Percentiles rank a stretch among this genome's conserved stretches.
phyloP scores from a whole-genome alignment of 768 basidiomycete genomes.

The Agaricus sinodeliciosus region DNA sequence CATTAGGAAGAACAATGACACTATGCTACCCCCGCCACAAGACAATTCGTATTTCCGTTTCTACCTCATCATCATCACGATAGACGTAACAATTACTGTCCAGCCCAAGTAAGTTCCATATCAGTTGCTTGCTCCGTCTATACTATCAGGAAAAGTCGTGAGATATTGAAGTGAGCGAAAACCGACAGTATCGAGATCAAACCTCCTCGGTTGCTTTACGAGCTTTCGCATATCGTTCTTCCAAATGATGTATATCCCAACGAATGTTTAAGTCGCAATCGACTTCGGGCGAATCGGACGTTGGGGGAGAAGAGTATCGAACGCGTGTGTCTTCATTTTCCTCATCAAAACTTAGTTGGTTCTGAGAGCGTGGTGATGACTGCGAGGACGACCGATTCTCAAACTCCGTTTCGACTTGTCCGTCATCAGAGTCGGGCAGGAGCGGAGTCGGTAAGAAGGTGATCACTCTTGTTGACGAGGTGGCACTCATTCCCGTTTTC shows the following conservation, averaged over 20 bases:
- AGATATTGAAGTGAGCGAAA: neutral
- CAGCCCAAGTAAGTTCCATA: slow-evolving; percentile 2
- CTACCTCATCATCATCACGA: neutral
- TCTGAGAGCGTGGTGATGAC: slow-evolving; percentile 2
- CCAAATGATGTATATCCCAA: neutral
- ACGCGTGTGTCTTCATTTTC: neutral
- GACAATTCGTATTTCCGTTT: neutral
- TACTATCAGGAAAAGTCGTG: neutral
- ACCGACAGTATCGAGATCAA: neutral
- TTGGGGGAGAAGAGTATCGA: slow-evolving; percentile 2
- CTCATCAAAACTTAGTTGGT: neutral
- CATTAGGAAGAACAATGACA: neutral
- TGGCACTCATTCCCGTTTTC: slow-evolving; percentile 1
- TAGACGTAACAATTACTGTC: slow-evolving; percentile 2
- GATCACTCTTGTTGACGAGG: slow-evolving; percentile 1
- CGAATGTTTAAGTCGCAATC: neutral
- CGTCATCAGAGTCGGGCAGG: neutral
- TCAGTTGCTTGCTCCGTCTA: neutral
- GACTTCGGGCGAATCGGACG: neutral
- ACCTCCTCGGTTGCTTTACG: neutral
- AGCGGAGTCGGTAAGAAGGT: slow-evolving; percentile 6
- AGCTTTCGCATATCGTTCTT: neutral
- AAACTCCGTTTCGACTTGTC: neutral
- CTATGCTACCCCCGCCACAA: neutral
- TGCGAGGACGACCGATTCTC: neutral